A percentile compares a stretch with the other conserved stretches of the same genome.
Evolutionary conservation across 2,329 filamentous ascomycete species (phyloP).

Genomic region (Penicillium fuscoglaucum): DNA sequence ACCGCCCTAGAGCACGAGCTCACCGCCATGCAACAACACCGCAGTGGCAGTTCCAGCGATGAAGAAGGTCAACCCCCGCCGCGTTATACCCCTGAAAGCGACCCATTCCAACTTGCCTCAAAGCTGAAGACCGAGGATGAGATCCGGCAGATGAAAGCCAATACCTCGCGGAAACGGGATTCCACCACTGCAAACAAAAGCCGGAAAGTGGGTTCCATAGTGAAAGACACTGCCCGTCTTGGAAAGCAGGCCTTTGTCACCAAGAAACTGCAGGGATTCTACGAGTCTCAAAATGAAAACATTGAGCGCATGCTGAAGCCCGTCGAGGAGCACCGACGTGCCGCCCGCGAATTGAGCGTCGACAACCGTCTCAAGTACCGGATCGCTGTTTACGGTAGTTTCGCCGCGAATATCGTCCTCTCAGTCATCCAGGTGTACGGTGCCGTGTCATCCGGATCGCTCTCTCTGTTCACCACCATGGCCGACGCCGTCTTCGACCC

Average conservation of each 20-base stretch:
- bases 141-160: slow-evolving; percentile 74
- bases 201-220: slow-evolving; percentile 15
- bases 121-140: slow-evolving; percentile 76
- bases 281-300: slow-evolving; percentile 86
- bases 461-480: slow-evolving; percentile 97
- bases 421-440: slow-evolving; percentile 84
- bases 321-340: slow-evolving; percentile 83
- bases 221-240: slow-evolving; percentile 33
- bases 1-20: slow-evolving; percentile 44
- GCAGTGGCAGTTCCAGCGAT: slow-evolving; percentile 34
- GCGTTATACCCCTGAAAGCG: slow-evolving; percentile 63
- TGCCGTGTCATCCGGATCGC: slow-evolving; percentile 80
- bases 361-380: slow-evolving; percentile 71
- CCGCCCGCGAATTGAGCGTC: slow-evolving; percentile 75
- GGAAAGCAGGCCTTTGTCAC: slow-evolving; percentile 41
- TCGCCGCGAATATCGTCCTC: slow-evolving; percentile 77
- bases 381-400: slow-evolving; percentile 65
- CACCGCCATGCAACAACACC: slow-evolving; percentile 25
- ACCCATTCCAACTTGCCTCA: slow-evolving; percentile 77
- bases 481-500: slow-evolving; percentile 94
- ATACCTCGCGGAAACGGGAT: slow-evolving; percentile 71
- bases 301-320: slow-evolving; percentile 90
- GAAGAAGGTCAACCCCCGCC: slow-evolving; percentile 53
- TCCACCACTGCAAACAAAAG: slow-evolving; percentile 7
- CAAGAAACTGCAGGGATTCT: slow-evolving; percentile 69